phyloP scores from a whole-genome alignment of 176 grass and related monocot species.

The Musa acuminata region DNA sequence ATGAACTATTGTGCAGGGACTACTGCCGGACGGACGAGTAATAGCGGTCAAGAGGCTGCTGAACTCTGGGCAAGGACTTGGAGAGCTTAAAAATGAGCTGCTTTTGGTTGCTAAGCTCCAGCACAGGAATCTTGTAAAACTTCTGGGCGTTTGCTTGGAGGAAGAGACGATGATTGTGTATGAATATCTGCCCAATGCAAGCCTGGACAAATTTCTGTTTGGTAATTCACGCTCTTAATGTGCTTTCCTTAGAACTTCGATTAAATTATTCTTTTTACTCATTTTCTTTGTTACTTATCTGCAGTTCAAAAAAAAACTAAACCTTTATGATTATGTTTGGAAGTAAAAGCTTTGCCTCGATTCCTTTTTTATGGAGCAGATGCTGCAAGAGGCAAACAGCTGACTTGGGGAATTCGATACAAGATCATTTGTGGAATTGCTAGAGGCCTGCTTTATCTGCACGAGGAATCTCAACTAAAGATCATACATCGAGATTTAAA shows the following conservation, averaged over 20 bases:
- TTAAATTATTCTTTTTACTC: background rate
- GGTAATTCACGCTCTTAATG: slow-evolving; percentile 18
- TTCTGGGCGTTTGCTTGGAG: slow-evolving; percentile 23
- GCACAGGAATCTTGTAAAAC: slow-evolving; percentile 32
- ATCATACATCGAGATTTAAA: slow-evolving; percentile 43
- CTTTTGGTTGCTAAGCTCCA: slow-evolving; percentile 22
- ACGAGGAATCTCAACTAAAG: slow-evolving; percentile 38
- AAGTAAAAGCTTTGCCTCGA: background rate
- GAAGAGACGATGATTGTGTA: slow-evolving; percentile 32
- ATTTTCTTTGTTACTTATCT: background rate
- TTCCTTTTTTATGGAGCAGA: background rate
- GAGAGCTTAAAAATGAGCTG: slow-evolving; percentile 1
- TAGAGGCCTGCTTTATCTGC: slow-evolving; percentile 43
- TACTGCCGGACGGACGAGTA: slow-evolving; percentile 8
- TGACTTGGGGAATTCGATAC: slow-evolving; percentile 21
- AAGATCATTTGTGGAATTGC: slow-evolving; percentile 38
- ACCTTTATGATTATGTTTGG: too few relatives aligned
- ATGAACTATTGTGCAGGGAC: slow-evolving; percentile 11
- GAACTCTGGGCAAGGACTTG: slow-evolving; percentile 12
- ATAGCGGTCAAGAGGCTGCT: slow-evolving; percentile 12
- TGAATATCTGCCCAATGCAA: slow-evolving; percentile 74
- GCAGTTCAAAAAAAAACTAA: too few relatives aligned
- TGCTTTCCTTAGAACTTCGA: background rate
- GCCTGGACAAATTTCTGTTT: slow-evolving; percentile 67
- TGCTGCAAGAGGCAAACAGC: background rate